Evolutionary conservation across 208 protist genomes (phyloP), one percentile per base, ranked within the genome.

Genomic region (Trypanosomatidae sp.): DNA sequence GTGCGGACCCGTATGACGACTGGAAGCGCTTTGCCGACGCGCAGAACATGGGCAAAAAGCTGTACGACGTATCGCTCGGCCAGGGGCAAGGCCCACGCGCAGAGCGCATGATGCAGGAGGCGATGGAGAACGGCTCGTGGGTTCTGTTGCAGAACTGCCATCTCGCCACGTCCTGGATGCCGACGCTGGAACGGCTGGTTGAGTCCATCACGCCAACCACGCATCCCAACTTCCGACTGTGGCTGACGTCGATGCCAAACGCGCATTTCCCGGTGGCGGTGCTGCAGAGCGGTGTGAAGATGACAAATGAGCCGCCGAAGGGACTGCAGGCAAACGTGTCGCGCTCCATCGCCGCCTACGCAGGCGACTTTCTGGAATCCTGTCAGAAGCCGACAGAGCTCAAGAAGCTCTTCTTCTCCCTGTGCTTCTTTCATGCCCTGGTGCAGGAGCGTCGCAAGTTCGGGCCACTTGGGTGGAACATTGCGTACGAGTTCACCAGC

Each of bases 271-370:
- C 99, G 9, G 97, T 99, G 43, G 87, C 97, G n/a, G 98, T 99
- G 64, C 86, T 99, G 68, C 98, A 99, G 85, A 99, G 98, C 75
- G 95, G 96, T 66, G 94, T 99, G 64, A 99, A 99, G 85, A 98
- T 99, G 90, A 99, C 99, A 12, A 99, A 99, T 79, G 99, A 99
- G 88, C 99, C 99, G n/a, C 99, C 99, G 22, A 98, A 98, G 87
- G 98, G 98, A 39, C 83, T 99, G 82, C 90, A 97, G 72, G 91
- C 97, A 39, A 99, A 99, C 77, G 85, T 99, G 19, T 92, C 93
- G 47, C 91, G 95, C 62, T 97, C 93, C 62, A 62, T 98, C 25
- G 75, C 91, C 9, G 89, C 86, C 73, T 98, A 96, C 82, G 62
- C 64, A 44, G 79, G 90, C 49, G 91, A 97, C 25, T 98, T 94